Conservation (phyloP, 352 stramenopile species). For the Pythium utonaiense region DNA sequence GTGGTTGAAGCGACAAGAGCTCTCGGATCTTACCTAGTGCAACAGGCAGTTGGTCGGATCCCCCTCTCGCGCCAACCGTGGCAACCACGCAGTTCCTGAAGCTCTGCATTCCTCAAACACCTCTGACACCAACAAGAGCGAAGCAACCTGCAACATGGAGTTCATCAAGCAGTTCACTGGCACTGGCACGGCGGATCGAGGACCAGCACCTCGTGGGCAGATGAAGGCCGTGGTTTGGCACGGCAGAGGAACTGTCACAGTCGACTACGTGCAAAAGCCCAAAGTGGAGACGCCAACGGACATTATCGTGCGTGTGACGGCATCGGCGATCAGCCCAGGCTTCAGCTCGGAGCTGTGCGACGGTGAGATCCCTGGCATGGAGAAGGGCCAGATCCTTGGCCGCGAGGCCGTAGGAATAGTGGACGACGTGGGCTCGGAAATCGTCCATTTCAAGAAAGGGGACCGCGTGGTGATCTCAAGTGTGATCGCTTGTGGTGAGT, state of each 20-base stretch:
- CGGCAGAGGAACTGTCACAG: constrained; percentile 43
- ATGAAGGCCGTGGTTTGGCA: constrained; percentile 67
- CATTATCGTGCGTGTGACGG: constrained; percentile 61
- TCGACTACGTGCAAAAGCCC: constrained; percentile 54
- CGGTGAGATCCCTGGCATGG: constrained; percentile 37
- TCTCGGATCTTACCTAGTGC: not conserved
- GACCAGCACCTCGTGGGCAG: constrained; percentile 14
- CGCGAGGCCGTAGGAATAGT: constrained; percentile 70
- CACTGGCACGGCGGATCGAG: constrained; percentile 19
- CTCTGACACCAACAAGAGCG: not conserved
- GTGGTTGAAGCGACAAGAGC: constrained; percentile 1
- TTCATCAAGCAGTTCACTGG: constrained; percentile 30
- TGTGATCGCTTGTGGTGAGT: constrained; percentile 62
- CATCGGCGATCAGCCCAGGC: constrained; percentile 53
- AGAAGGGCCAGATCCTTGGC: constrained; percentile 61
- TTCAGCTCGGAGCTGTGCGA: constrained; percentile 42
- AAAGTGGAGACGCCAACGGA: constrained; percentile 51
- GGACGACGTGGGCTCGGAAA: constrained; percentile 42
- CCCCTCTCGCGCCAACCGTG: too few relatives aligned
- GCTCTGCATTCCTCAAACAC: not conserved
- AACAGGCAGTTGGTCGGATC: not conserved
- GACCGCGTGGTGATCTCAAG: constrained; percentile 77
- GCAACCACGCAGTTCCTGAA: too few relatives aligned
- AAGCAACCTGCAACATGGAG: constrained; percentile 24
- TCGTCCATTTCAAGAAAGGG: constrained; percentile 49